A percentile compares a stretch with the other conserved stretches of the same genome.
Evolutionary conservation across 805 yeast species (phyloP).

Genomic region (Metschnikowia continentalis): DNA sequence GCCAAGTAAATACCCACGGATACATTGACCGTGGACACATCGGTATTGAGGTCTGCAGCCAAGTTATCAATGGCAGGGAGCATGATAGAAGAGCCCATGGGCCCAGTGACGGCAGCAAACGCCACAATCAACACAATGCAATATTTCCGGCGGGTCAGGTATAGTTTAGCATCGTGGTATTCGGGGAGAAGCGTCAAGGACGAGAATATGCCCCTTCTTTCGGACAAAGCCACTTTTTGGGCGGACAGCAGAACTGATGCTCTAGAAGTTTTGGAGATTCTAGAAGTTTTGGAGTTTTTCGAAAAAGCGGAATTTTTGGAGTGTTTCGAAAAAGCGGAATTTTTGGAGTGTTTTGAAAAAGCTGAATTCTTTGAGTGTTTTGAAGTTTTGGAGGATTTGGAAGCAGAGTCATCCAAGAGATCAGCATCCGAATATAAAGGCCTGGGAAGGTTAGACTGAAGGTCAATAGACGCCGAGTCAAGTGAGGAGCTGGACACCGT

Average conservation of each 20-base stretch:
- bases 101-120: slow-evolving; percentile 72
- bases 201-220: slow-evolving; percentile 60
- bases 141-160: slow-evolving; percentile 47
- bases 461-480: not conserved
- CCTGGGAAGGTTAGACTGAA: not conserved
- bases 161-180: slow-evolving; percentile 65
- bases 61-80: slow-evolving; percentile 72
- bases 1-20: slow-evolving; percentile 77
- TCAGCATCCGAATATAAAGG: not conserved
- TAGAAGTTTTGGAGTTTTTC: too few species aligned
- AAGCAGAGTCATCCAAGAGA: not conserved
- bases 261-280: too few species aligned
- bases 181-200: slow-evolving; percentile 58
- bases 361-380: too few species aligned
- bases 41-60: slow-evolving; percentile 49
- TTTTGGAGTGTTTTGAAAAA: too few species aligned
- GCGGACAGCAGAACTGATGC: not conserved
- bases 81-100: slow-evolving; percentile 84
- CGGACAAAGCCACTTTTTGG: slow-evolving; percentile 9
- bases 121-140: slow-evolving; percentile 64
- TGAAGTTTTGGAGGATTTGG: not conserved
- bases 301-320: too few species aligned
- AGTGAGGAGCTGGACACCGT: not conserved
- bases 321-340: too few species aligned
- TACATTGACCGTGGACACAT: slow-evolving; percentile 60